Evolutionary conservation across 805 yeast genomes (phyloP).

Genomic region (Yarrowia osloensis): DNA sequence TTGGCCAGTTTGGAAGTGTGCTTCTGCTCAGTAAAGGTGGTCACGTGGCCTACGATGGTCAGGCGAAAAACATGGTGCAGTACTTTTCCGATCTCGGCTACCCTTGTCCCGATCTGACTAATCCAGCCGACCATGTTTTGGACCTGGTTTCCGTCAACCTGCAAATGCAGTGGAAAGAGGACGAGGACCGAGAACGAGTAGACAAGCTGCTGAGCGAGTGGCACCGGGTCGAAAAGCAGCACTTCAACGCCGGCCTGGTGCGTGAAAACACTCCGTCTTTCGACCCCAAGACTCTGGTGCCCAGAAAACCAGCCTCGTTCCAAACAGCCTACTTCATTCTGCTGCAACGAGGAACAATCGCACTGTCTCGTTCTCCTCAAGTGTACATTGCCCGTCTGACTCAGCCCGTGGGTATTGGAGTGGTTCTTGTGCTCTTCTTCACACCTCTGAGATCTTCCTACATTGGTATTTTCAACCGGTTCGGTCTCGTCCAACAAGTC

Average conservation of each 20-base stretch:
- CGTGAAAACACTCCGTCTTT: not conserved
- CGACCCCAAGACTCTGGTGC: constrained; percentile 39
- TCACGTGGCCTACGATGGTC: constrained; percentile 66
- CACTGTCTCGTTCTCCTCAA: constrained; percentile 56
- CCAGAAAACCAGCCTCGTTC: not conserved
- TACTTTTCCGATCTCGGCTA: constrained; percentile 56
- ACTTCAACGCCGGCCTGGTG: not conserved
- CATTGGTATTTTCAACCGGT: constrained; percentile 61
- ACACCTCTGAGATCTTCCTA: constrained; percentile 54
- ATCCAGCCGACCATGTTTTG: constrained; percentile 72
- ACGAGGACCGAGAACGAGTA: constrained; percentile 47
- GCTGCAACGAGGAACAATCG: constrained; percentile 46
- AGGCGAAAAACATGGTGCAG: constrained; percentile 47
- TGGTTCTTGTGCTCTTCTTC: constrained; percentile 67
- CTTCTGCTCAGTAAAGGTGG: constrained; percentile 75
- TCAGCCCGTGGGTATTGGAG: constrained; percentile 64
- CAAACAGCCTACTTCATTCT: constrained; percentile 37
- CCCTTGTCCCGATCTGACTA: constrained; percentile 60
- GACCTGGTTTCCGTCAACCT: constrained; percentile 66
- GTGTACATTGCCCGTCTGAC: constrained; percentile 63
- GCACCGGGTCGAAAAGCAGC: constrained; percentile 36
- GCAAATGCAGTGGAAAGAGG: constrained; percentile 49
- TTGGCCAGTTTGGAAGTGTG: constrained; percentile 67
- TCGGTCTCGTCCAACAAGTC: constrained; percentile 76
- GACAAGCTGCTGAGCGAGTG: constrained; percentile 46